A percentile compares a stretch with the other conserved stretches of the same genome.
Conservation (phyloP, 2,329 filamentous ascomycete genomes). For the Phoma sp. region DNA sequence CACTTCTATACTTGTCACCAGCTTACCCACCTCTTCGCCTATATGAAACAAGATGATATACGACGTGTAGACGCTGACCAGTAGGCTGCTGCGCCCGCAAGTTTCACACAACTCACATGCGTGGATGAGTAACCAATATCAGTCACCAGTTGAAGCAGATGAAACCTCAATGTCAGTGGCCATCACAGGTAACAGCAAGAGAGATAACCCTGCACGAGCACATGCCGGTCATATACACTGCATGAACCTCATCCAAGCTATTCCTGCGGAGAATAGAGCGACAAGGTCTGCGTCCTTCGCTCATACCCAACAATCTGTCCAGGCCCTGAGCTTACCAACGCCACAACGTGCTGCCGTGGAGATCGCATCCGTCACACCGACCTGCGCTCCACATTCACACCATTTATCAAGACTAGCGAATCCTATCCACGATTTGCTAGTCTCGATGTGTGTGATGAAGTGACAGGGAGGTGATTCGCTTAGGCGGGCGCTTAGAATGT, state of each 20-base stretch:
- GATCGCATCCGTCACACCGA: constrained; percentile 11
- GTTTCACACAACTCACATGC: neutral
- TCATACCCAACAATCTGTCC: neutral
- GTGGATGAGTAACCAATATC: no score
- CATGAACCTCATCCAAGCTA: neutral
- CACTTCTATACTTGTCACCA: constrained; percentile 7
- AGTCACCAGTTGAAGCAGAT: no score
- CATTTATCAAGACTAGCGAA: neutral
- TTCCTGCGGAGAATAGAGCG: constrained; percentile 3
- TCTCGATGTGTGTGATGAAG: neutral
- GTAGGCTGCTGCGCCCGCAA: neutral
- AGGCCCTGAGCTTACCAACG: constrained; percentile 2
- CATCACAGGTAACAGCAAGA: neutral
- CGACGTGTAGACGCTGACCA: constrained; percentile 4
- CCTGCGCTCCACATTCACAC: neutral
- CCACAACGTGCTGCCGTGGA: constrained; percentile 5
- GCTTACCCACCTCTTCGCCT: neutral
- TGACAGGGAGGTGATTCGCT: constrained; percentile 7
- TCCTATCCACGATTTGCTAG: constrained; percentile 1
- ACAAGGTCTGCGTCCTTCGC: neutral
- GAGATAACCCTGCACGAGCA: neutral
- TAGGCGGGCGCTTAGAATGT: constrained; percentile 9
- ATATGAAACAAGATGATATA: constrained; percentile 1
- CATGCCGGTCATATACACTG: neutral
- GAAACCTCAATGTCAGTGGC: neutral